These are phyloP conservation scores for Usnea hakonensis DNA, from an alignment of 495 filamentous ascomycete species.

Conservation along the genomic window DNA sequence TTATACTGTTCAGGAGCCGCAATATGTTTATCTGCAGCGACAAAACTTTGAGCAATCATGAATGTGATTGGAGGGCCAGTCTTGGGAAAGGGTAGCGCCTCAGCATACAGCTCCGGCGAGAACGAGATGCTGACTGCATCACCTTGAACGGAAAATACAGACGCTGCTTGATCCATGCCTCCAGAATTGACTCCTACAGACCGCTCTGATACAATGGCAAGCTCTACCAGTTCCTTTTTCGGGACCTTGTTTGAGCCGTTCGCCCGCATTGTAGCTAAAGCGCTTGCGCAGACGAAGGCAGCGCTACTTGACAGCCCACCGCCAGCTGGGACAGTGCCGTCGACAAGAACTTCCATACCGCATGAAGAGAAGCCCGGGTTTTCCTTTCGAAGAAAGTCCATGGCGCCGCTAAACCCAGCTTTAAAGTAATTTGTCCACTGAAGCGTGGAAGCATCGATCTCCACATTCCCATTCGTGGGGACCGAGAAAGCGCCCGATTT, in stretches of 20 bases:
- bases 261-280: constrained; percentile 77
- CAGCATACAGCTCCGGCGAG: constrained; percentile 65
- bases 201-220: constrained; percentile 89
- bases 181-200: constrained; percentile 95
- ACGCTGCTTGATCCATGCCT: constrained; percentile 99
- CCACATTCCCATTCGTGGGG: constrained; percentile 55
- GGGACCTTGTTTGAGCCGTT: constrained; percentile 74
- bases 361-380: constrained; percentile 52
- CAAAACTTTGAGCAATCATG: constrained; percentile 89
- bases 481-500: constrained; percentile 68
- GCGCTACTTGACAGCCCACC: constrained; percentile 91
- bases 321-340: constrained; percentile 85
- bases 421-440: constrained; percentile 99
- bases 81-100: constrained; percentile 76
- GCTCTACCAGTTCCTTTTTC: constrained; percentile 80
- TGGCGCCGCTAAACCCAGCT: constrained; percentile 72
- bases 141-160: constrained; percentile 79
- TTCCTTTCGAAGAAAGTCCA: constrained; percentile 69
- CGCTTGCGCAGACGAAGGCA: constrained; percentile 86
- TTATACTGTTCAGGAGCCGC: constrained; percentile 93
- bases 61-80: constrained; percentile 79
- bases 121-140: constrained; percentile 88
- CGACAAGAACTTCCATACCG: constrained; percentile 81
- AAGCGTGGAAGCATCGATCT: constrained; percentile 74
- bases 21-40: constrained; percentile 87